Conservation (phyloP, 2,329 filamentous ascomycete species). For the Diaporthe vexans region DNA sequence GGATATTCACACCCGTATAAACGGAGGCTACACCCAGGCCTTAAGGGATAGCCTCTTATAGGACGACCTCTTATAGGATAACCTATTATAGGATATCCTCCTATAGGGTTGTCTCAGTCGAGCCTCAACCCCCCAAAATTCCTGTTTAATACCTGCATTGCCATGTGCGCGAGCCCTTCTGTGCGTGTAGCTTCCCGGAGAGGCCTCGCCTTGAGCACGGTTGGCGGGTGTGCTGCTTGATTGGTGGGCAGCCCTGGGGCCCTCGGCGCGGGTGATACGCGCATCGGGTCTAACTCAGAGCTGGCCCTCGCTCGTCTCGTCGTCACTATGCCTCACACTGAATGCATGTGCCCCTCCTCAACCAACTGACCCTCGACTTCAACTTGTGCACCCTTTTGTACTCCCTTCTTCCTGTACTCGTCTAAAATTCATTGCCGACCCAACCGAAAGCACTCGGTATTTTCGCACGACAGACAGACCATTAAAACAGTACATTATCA, state of each 20-base stretch:
- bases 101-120: too few species aligned
- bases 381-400: background rate
- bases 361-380: background rate
- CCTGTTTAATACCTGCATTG: background rate
- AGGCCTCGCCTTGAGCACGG: constrained; percentile 30
- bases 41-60: too few species aligned
- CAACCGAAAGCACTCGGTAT: background rate
- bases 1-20: too few species aligned
- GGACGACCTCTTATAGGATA: too few species aligned
- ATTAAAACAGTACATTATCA: background rate
- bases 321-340: constrained; percentile 17
- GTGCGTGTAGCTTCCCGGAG: constrained; percentile 3
- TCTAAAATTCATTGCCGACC: background rate
- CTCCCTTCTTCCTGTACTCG: background rate
- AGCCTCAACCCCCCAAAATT: background rate
- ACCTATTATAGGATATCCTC: too few species aligned
- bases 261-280: constrained; percentile 29
- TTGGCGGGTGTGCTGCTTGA: constrained; percentile 6
- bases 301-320: constrained; percentile 21
- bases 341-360: constrained; percentile 11
- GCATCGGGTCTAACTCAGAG: constrained; percentile 15
- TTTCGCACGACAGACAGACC: background rate
- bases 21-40: too few species aligned
- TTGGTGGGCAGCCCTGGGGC: constrained; percentile 18
- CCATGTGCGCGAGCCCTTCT: background rate